Conservation (phyloP, 2,329 filamentous ascomycete genomes). For the Albophoma yamanashiensis region DNA sequence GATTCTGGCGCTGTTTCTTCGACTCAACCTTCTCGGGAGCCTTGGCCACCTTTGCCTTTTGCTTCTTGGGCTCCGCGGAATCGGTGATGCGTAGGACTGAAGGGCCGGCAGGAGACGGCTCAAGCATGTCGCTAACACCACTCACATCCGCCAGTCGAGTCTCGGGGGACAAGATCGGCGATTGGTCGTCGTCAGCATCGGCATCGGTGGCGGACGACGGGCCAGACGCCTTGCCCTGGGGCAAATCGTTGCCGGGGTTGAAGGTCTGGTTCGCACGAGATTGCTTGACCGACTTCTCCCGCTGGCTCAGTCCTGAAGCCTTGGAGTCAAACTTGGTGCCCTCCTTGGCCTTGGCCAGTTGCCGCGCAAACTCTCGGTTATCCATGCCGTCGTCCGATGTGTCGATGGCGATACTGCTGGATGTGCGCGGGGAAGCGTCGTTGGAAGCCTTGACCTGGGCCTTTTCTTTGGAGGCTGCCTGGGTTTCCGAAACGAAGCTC, state of each 20-base stretch:
- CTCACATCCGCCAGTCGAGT: slow-evolving; percentile 45
- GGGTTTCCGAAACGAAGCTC: slow-evolving; percentile 25
- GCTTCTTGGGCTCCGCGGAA: slow-evolving; percentile 44
- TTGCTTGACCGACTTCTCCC: slow-evolving; percentile 61
- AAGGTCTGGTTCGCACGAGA: slow-evolving; percentile 45
- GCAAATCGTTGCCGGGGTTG: slow-evolving; percentile 14
- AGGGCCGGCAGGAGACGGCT: slow-evolving; percentile 55
- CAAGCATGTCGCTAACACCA: slow-evolving; percentile 87
- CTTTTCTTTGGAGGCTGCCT: slow-evolving; percentile 29
- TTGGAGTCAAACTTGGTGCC: slow-evolving; percentile 50
- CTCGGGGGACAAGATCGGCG: slow-evolving; percentile 56
- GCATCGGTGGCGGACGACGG: slow-evolving; percentile 61
- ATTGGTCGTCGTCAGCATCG: slow-evolving; percentile 74
- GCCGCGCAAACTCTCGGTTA: slow-evolving; percentile 67
- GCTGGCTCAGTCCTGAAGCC: slow-evolving; percentile 48
- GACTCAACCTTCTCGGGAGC: slow-evolving; percentile 60
- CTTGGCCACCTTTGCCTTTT: slow-evolving; percentile 52
- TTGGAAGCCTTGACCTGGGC: slow-evolving; percentile 13
- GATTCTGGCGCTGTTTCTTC: slow-evolving; percentile 94
- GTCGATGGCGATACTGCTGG: slow-evolving; percentile 16
- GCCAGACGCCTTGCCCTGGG: slow-evolving; percentile 35
- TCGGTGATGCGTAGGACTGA: slow-evolving; percentile 71
- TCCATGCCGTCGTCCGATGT: slow-evolving; percentile 50
- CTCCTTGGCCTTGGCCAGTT: slow-evolving; percentile 59
- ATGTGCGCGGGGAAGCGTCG: slow-evolving; percentile 14